Percentiles rank a stretch among this genome's conserved stretches.
phyloP scores from a whole-genome alignment of 179 eudicot genomes.

The Spergularia azorica region DNA sequence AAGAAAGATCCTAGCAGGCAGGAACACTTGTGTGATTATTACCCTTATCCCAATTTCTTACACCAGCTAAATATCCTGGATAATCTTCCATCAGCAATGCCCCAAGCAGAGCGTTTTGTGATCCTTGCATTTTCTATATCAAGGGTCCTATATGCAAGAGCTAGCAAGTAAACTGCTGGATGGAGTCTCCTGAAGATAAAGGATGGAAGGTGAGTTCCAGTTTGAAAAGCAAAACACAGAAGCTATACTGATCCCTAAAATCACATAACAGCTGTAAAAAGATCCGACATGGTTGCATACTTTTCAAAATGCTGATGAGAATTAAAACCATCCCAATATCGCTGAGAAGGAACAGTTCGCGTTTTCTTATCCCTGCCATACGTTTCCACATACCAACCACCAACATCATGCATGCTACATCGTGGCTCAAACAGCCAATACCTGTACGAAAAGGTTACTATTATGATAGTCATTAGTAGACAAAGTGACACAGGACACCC shows the following conservation, averaged over 20 bases:
- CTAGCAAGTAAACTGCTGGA: conserved; percentile 92
- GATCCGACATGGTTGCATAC: conserved; percentile 44
- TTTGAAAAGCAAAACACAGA: not conserved
- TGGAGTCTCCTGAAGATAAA: conserved; percentile 75
- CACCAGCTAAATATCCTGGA: conserved; percentile 59
- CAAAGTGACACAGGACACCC: not conserved
- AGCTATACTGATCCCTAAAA: not conserved
- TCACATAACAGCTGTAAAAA: not conserved
- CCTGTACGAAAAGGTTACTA: conserved; percentile 38
- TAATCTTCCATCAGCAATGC: conserved; percentile 45
- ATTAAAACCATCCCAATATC: conserved; percentile 80
- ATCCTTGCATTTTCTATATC: conserved; percentile 74
- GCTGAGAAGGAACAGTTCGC: conserved; percentile 58
- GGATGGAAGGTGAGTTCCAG: conserved; percentile 18
- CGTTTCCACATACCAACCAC: conserved; percentile 98
- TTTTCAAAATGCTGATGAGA: conserved; percentile 50
- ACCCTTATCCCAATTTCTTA: conserved; percentile 52
- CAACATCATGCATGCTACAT: conserved; percentile 86
- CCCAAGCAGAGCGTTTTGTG: conserved; percentile 43
- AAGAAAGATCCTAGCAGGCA: conserved; percentile 6
- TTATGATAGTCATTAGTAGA: not conserved
- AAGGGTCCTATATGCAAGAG: conserved; percentile 88
- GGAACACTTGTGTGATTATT: not conserved
- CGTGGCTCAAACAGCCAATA: conserved; percentile 99
- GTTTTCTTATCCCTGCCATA: conserved; percentile 75